phyloP scores from a whole-genome alignment of 345 rosid genomes.

The Gossypioides kirkii region DNA sequence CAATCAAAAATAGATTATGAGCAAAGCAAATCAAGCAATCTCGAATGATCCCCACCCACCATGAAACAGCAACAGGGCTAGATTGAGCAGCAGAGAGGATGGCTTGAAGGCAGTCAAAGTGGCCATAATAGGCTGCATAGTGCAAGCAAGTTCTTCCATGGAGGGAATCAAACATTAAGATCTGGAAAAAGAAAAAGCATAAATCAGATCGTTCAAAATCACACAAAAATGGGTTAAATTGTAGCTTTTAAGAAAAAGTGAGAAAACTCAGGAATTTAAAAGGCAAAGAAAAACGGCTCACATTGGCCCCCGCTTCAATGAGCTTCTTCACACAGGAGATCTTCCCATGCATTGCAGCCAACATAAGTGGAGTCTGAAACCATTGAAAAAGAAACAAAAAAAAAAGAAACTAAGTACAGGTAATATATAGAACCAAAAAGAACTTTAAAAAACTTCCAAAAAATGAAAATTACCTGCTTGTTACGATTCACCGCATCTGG shows the following conservation, averaged over 20 bases:
- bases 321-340: conserved; percentile 76
- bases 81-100: conserved; percentile 78
- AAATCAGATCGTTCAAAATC: conserved; percentile 1
- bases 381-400: conserved; percentile 13
- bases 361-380: conserved; percentile 86
- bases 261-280: neutral
- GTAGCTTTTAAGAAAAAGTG: neutral
- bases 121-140: conserved; percentile 91
- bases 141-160: conserved; percentile 92
- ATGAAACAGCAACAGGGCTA: conserved; percentile 75
- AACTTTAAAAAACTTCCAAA: neutral
- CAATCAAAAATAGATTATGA: neutral
- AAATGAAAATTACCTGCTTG: conserved; percentile 58
- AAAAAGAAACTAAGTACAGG: neutral
- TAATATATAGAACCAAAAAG: neutral
- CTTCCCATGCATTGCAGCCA: conserved; percentile 97
- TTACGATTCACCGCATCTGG: conserved; percentile 84
- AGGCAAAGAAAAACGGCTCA: conserved; percentile 24
- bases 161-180: conserved; percentile 85
- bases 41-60: conserved; percentile 35
- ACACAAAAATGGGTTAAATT: neutral
- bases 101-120: conserved; percentile 70
- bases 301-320: conserved; percentile 94
- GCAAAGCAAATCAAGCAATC: neutral
- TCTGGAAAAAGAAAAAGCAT: conserved; percentile 40